Percentiles rank a stretch among this genome's conserved stretches.
phyloP scores from a whole-genome alignment of 2,329 filamentous ascomycete genomes.

The Colletotrichum ledebouriae region DNA sequence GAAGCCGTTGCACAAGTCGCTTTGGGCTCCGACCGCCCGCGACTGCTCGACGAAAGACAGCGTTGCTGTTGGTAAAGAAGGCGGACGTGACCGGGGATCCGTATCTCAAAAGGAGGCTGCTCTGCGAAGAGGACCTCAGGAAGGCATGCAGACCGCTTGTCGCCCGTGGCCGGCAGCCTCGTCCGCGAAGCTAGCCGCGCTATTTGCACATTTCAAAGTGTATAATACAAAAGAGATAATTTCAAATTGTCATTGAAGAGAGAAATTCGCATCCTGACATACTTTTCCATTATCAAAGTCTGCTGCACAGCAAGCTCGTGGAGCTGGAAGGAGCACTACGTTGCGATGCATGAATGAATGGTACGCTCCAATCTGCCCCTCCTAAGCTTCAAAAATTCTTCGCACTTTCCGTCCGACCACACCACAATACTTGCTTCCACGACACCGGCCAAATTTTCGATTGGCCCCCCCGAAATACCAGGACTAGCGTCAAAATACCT shows the following conservation, averaged over 20 bases:
- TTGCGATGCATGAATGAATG: conserved; percentile 3
- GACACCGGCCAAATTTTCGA: conserved; percentile 10
- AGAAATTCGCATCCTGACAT: too few species aligned
- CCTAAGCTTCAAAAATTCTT: conserved; percentile 42
- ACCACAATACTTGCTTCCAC: conserved; percentile 11
- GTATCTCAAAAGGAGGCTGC: not conserved
- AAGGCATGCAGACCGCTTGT: not conserved
- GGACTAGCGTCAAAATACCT: not conserved
- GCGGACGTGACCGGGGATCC: too few species aligned
- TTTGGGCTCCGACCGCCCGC: not conserved
- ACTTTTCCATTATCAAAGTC: too few species aligned
- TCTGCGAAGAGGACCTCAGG: not conserved
- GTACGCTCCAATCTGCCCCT: conserved; percentile 36
- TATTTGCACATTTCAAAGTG: too few species aligned
- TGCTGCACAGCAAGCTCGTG: too few species aligned
- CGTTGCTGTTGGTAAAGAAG: too few species aligned
- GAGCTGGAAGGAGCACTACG: too few species aligned
- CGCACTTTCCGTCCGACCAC: conserved; percentile 23
- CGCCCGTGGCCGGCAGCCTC: too few species aligned
- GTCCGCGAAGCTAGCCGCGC: too few species aligned
- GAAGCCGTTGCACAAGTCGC: not conserved
- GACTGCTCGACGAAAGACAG: not conserved
- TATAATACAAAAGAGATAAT: too few species aligned
- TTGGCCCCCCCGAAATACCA: not conserved
- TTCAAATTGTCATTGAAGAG: too few species aligned